Percentiles rank a stretch among this genome's conserved stretches.
These are phyloP conservation scores for Ustilago nuda DNA, from an alignment of 1,284 basidiomycete genomes.

Conservation along the genomic window DNA sequence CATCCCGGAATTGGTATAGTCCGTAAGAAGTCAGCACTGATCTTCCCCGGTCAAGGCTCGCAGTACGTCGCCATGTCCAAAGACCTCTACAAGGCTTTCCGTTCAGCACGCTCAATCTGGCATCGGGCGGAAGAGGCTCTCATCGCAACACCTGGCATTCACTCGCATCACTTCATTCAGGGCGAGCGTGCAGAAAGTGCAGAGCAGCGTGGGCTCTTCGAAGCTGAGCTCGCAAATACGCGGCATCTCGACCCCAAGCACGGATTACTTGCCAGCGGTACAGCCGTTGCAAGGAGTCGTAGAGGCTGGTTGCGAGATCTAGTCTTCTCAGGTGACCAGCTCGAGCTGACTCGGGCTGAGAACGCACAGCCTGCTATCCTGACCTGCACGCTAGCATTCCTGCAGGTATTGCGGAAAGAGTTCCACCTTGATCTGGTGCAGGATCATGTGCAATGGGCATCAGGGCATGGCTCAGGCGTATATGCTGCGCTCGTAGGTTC, in stretches of 20 bases:
- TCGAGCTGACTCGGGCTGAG: slow-evolving; percentile 64
- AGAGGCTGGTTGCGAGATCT: slow-evolving; percentile 60
- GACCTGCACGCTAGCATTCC: slow-evolving; percentile 61
- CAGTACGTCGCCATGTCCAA: slow-evolving; percentile 68
- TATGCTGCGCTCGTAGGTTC: slow-evolving; percentile 64
- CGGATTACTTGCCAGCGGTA: slow-evolving; percentile 47
- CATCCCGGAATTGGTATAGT: slow-evolving; percentile 46
- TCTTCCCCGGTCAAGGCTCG: slow-evolving; percentile 66
- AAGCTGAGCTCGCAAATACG: slow-evolving; percentile 58
- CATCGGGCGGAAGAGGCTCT: slow-evolving; percentile 64
- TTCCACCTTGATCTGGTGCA: slow-evolving; percentile 62
- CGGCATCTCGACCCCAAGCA: slow-evolving; percentile 41
- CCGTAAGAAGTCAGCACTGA: slow-evolving; percentile 61
- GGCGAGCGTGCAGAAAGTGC: slow-evolving; percentile 28
- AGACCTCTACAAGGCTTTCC: slow-evolving; percentile 63
- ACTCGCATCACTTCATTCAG: slow-evolving; percentile 37
- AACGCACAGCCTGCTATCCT: slow-evolving; percentile 67
- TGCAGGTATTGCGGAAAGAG: slow-evolving; percentile 63
- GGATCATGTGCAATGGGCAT: slow-evolving; percentile 59
- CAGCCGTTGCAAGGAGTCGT: slow-evolving; percentile 35
- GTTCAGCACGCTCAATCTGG: slow-evolving; percentile 63
- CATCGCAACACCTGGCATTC: slow-evolving; percentile 47
- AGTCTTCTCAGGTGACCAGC: slow-evolving; percentile 66
- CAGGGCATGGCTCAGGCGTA: slow-evolving; percentile 65
- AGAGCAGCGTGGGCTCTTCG: slow-evolving; percentile 56